Evolutionary conservation across 441 rosid genomes (phyloP).

Genomic region (Euphorbia corollata): DNA sequence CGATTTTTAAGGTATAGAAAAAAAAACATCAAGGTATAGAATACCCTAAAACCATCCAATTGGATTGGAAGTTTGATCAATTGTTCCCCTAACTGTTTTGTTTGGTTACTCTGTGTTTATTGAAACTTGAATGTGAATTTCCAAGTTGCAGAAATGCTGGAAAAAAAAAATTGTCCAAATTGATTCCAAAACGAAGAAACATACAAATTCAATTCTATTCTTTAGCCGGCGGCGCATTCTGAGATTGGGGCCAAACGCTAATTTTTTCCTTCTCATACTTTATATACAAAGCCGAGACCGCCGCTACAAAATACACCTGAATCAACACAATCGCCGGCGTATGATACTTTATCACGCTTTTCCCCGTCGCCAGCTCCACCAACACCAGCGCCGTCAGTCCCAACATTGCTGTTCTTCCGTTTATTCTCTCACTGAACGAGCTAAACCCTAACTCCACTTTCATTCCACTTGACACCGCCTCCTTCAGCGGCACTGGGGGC

Average conservation of each 20-base stretch:
- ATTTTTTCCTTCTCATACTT: conserved; percentile 73
- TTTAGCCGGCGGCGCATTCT: conserved; percentile 9
- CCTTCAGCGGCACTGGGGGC: conserved; percentile 66
- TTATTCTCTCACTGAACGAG: conserved; percentile 57
- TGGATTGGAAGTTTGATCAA: too few relatives aligned
- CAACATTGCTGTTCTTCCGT: conserved; percentile 64
- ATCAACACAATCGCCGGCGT: conserved; percentile 58
- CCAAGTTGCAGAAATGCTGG: too few relatives aligned
- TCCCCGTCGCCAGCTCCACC: conserved; percentile 84
- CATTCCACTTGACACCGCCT: conserved; percentile 52
- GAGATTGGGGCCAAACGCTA: conserved; percentile 57
- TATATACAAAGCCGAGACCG: conserved; percentile 50
- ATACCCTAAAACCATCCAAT: too few relatives aligned
- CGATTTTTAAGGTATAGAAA: too few relatives aligned
- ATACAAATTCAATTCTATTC: conserved; percentile 9
- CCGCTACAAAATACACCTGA: conserved; percentile 68
- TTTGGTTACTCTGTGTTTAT: too few relatives aligned
- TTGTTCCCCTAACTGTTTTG: too few relatives aligned
- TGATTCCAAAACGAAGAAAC: neutral
- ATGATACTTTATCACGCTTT: conserved; percentile 66
- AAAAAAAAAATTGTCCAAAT: neutral
- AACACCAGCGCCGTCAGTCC: conserved; percentile 65
- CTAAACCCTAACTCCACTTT: conserved; percentile 78
- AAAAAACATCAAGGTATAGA: too few relatives aligned
- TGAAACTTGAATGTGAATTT: too few relatives aligned